Conservation (phyloP, 2,329 filamentous ascomycete species). For the Fusarium multiceps region DNA sequence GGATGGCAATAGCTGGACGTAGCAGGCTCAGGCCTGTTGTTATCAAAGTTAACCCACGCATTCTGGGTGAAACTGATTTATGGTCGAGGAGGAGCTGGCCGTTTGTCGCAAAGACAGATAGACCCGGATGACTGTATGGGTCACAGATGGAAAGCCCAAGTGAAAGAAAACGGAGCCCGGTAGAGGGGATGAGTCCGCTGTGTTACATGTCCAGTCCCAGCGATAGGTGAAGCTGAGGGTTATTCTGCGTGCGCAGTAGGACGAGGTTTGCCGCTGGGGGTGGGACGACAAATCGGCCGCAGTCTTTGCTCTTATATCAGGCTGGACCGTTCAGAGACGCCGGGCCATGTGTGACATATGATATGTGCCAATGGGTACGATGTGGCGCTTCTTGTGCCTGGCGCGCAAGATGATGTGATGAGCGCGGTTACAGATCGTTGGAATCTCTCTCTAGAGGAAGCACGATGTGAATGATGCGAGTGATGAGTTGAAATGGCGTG, state of each 20-base stretch:
- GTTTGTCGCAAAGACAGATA: not conserved
- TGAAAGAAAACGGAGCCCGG: conserved; percentile 1
- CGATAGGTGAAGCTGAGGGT: conserved; percentile 15
- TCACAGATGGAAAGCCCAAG: not conserved
- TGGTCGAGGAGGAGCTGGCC: not conserved
- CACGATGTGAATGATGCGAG: no score
- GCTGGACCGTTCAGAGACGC: not conserved
- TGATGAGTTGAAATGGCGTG: no score
- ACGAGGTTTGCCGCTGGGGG: conserved; percentile 21
- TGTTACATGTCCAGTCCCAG: conserved; percentile 33
- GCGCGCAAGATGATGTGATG: conserved; percentile 9
- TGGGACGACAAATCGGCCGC: conserved; percentile 16
- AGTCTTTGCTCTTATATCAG: conserved; percentile 23
- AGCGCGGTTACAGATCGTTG: conserved; percentile 18
- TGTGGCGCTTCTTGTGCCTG: conserved; percentile 21
- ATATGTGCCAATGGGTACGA: not conserved
- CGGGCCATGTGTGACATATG: conserved; percentile 26
- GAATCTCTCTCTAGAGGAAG: not conserved
- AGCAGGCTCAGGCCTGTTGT: conserved; percentile 36
- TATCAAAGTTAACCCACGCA: conserved; percentile 13
- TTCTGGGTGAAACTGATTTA: not conserved
- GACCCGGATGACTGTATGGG: not conserved
- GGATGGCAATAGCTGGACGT: conserved; percentile 48
- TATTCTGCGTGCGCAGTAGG: conserved; percentile 3
- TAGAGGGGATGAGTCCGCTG: conserved; percentile 2